phyloP scores from a whole-genome alignment of 768 basidiomycete species.

The Tricholoma terreum region DNA sequence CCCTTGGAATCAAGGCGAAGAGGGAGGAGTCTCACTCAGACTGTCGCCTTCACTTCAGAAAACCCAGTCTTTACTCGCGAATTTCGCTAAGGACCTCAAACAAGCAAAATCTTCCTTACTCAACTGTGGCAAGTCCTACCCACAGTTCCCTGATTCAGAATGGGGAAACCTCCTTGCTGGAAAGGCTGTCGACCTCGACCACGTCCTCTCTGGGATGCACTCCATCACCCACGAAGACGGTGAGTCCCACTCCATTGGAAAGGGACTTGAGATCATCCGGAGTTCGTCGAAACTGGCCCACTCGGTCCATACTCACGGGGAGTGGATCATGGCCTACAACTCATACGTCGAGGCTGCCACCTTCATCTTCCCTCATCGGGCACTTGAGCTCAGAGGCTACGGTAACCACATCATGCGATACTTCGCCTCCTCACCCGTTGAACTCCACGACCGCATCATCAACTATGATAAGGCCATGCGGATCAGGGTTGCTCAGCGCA shows the following conservation, averaged over 20 bases:
- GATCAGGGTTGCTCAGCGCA: background rate
- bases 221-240: conserved; percentile 3
- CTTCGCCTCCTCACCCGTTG: background rate
- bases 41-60: too few relatives aligned
- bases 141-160: conserved; percentile 5
- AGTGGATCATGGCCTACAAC: background rate
- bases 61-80: too few relatives aligned
- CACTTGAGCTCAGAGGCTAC: background rate
- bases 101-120: background rate
- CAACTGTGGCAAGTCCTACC: background rate
- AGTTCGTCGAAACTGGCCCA: background rate
- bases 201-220: too few relatives aligned
- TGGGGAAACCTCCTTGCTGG: conserved; percentile 13
- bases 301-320: too few relatives aligned
- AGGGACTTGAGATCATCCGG: conserved; percentile 1
- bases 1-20: too few relatives aligned
- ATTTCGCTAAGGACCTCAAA: background rate
- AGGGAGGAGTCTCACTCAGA: too few relatives aligned
- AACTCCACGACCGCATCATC: background rate
- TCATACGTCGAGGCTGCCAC: background rate
- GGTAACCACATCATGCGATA: background rate
- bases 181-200: background rate
- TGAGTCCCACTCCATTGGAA: conserved; percentile 3
- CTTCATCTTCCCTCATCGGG: background rate
- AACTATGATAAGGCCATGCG: background rate